Evolutionary conservation across 345 rosid genomes (phyloP), one percentile per base, ranked within the genome.

Genomic region (Moricandia arvensis): DNA sequence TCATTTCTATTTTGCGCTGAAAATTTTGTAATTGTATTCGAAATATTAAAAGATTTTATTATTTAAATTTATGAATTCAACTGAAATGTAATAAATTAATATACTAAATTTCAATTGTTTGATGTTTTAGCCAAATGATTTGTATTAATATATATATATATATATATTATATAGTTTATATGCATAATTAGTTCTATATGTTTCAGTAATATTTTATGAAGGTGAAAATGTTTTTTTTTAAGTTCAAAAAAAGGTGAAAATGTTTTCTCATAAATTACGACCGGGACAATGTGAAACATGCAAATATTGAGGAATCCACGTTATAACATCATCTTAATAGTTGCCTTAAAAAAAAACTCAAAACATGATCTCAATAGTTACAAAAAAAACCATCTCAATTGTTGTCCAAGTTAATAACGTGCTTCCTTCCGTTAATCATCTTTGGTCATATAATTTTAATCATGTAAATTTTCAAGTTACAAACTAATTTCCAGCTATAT

Each of bases 281-380:
- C 35, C 45, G 43, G 61, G 72, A 34, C 63, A 77, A 34, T 65
- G 62, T 57, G 67, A 72, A 77, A 64, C 76, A 77, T 77, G 72
- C 80, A 65, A 77, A 71, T 57, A 59, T 72, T 71, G 80, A 47
- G 72, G 47, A 45, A 66, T 58, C 76, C 76, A 77, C 72, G 76
- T 65, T 77, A 71, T 71, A 58, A 33, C 8, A 31, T 53, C 71
- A 33, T 70, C 69, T 53, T 63, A 60, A 37, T 0, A 3, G 58
- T 8, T 17, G 0, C 58, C n/a, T n/a, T n/a, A n/a, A 21, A 53
- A 17, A 17, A 13, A 15, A 16, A 76, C 24, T n/a, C n/a, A n/a
- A n/a, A 58, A 33, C 8, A 31, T 53, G 67, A 33, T 70, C 69
- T 53, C 69, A 60, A 37, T 0, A 3, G 58, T 8, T 17, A 0